Base-by-base conservation (phyloP, 331 rosid species). In the Pyracantha coccinea region DNA sequence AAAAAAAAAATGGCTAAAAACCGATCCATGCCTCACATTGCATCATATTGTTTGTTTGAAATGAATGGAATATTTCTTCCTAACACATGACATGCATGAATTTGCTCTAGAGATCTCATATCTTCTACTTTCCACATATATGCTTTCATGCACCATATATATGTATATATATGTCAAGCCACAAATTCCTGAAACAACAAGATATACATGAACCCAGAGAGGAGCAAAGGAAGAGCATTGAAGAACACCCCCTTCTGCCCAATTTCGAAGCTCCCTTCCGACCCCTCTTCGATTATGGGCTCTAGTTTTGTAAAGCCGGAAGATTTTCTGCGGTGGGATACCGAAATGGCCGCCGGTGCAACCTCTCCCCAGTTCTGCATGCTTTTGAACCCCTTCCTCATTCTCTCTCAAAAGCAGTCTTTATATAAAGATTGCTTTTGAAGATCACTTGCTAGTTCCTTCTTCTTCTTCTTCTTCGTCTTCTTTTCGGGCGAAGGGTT, bases 221-320 rank as follows among this genome's bases (percentile, higher is more conserved):
- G 45, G 7, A 80, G 44, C 20, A 82, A 21, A 55, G 82, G 80
- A 24, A 80, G 25, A 67, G 50, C 20, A 68, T 72, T 8, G 1
- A 32, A 24, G 63, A 57, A 38, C 50, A 55, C 20, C 16, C 79
- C 66, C 54, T 80, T 69, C 21, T 67, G 68, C 28, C 12, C 41
- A 69, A 57, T 62, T 58, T 68, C 74, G 45, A 28, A 52, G 9
- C 19, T 29, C 8, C 19, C 28, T 50, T 66, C 72, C 12, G 80
- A 76, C 35, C 78, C 81, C 33, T 82, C 89, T 80, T 85, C 87
- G 4, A 81, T 27, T 35, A 86, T 76, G 59, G 88, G 75, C 29
- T 86, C 90, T 21, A 81, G 73, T 71, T 33, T 83, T 5, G 76
- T 76, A 44, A 54, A 59, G 10, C 53, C 68, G 0, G 80, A 75